A percentile compares a stretch with the other conserved stretches of the same genome.
Evolutionary conservation across 129 eudicot genomes (phyloP).

Genomic region (Helianthus annuus): DNA sequence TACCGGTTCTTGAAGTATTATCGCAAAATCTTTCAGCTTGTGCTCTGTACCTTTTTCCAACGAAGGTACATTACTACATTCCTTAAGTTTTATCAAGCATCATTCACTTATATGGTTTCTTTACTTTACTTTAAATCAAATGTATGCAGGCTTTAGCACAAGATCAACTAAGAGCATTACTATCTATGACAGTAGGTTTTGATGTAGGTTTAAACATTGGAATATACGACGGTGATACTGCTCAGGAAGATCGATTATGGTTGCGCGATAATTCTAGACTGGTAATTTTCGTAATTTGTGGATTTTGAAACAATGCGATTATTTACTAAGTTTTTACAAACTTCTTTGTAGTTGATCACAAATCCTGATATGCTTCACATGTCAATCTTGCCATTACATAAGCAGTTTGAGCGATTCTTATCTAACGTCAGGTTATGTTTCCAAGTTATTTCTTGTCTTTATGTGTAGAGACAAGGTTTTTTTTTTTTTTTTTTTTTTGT

Average conservation of each 20-base stretch:
- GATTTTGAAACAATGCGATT: neutral
- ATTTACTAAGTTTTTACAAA: conserved; percentile 23
- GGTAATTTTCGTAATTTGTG: conserved; percentile 42
- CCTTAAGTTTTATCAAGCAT: conserved; percentile 9
- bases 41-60: conserved; percentile 88
- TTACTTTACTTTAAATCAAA: conserved; percentile 15
- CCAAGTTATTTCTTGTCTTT: conserved; percentile 14
- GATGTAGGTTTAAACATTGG: conserved; percentile 62
- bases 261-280: conserved; percentile 83
- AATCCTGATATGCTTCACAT: conserved; percentile 97
- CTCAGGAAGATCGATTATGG: conserved; percentile 74
- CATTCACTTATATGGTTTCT: conserved; percentile 14
- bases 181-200: conserved; percentile 51
- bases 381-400: conserved; percentile 85
- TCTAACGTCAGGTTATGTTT: conserved; percentile 76
- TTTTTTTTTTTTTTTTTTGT: neutral
- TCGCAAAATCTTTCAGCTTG: conserved; percentile 69
- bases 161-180: conserved; percentile 84
- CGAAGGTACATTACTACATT: conserved; percentile 51
- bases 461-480: neutral
- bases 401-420: conserved; percentile 63
- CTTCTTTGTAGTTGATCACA: conserved; percentile 72
- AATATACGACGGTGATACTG: conserved; percentile 91
- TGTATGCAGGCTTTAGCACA: conserved; percentile 94
- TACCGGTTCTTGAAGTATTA: conserved; percentile 85